Conservation (phyloP, 2,329 filamentous ascomycete species). For the Pezicula radicicola region DNA sequence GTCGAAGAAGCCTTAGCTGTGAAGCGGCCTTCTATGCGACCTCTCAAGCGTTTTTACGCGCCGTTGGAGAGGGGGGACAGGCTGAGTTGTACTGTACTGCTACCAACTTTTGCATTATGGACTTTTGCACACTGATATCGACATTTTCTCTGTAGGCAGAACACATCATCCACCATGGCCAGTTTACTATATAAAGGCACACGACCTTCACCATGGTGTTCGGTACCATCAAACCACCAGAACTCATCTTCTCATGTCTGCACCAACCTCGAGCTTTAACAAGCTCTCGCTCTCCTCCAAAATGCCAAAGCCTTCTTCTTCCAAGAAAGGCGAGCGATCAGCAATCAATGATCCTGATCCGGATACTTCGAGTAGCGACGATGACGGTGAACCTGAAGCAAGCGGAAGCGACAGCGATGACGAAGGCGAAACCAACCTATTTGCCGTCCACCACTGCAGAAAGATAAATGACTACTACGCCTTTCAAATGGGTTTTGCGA, state of each 20-base stretch:
- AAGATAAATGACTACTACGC: constrained; percentile 18
- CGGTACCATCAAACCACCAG: constrained; percentile 1
- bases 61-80: constrained; percentile 14
- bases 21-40: constrained; percentile 13
- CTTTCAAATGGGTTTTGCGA: constrained; percentile 25
- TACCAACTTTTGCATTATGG: constrained; percentile 9
- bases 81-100: constrained; percentile 16
- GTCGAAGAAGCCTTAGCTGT: not conserved
- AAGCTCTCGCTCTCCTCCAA: constrained; percentile 23
- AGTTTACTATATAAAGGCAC: constrained; percentile 18
- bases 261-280: constrained; percentile 23
- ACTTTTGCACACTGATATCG: constrained; percentile 13
- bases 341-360: constrained; percentile 18
- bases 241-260: constrained; percentile 23
- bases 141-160: constrained; percentile 18
- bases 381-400: too few species aligned
- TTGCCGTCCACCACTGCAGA: constrained; percentile 23
- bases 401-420: constrained; percentile 7
- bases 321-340: constrained; percentile 5
- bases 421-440: constrained; percentile 10
- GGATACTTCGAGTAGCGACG: not conserved
- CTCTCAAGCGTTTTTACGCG: constrained; percentile 10
- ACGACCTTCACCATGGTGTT: constrained; percentile 17
- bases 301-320: constrained; percentile 21
- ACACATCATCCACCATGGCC: constrained; percentile 1